Evolutionary conservation across 2,329 filamentous ascomycete species (phyloP), one percentile per base, ranked within the genome.

Genomic region (Gaeumannomyces tritici): DNA sequence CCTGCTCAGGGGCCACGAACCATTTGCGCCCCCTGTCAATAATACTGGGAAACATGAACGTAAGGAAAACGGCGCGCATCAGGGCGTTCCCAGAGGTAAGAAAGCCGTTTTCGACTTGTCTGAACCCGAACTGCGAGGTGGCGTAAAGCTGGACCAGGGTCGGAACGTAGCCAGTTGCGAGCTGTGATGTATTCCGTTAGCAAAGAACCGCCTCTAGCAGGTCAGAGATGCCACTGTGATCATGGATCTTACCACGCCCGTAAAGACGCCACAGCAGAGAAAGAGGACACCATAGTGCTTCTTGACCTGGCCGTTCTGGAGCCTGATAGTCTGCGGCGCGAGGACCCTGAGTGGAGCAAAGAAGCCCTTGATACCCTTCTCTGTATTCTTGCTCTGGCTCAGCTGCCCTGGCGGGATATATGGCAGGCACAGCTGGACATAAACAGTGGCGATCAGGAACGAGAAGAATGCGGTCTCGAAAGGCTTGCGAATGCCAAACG

Each of bases 101-200:
- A 70, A 76, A 80, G 7, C 82, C 82, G 62, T 85, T 85, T 61
- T 83, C 76, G 0, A 73, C 77, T n/a, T 83, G 83, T 58, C 74
- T 74, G 63, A 85, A 86, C 63, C 77, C 74, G 65, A 85, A 85
- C 0, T 74, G 75, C 1, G 82, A 78, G 0, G 83, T 84, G 2
- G 81, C 81, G 62, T 84, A 85, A 76, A 85, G 79, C 65, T 85
- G 83, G 35, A 85, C 78, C 0, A 90, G 73, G 0, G 83, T 77
- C 0, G 85, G 83, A 0, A 87, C 86, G 62, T 89, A 90, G 1
- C 85, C 86, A 0, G 88, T 89, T 0, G 88, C 87, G 1, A 89
- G 77, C 69, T 81, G 62, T 29, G 21, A 15, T 24, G n/a, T 24
- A 67, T 11, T 64, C 59, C n/a, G 26, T 56, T 15, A 62, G 24